These are phyloP conservation scores for Auricularia sp. DNA, from an alignment of 768 basidiomycete species.

Conservation along the genomic window DNA sequence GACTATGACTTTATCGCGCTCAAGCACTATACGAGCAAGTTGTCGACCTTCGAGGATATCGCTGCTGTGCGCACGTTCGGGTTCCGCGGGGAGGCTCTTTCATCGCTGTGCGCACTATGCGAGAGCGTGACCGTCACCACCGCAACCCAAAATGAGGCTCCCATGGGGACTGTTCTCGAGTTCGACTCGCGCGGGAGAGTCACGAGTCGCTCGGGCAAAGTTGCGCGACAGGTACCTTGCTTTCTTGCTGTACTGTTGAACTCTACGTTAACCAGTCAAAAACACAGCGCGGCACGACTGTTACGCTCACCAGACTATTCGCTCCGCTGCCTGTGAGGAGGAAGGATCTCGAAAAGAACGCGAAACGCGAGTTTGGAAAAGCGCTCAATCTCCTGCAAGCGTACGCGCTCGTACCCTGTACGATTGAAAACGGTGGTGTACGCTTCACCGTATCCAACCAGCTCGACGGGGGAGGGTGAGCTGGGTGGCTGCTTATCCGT, in stretches of 20 bases:
- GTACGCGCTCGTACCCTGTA: slow-evolving; percentile 82
- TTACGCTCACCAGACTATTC: slow-evolving; percentile 64
- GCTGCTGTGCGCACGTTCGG: slow-evolving; percentile 73
- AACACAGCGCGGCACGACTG: slow-evolving; percentile 75
- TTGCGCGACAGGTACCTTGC: slow-evolving; percentile 66
- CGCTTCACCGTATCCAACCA: slow-evolving; percentile 67
- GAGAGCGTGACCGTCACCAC: slow-evolving; percentile 65
- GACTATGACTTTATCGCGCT: slow-evolving; percentile 80
- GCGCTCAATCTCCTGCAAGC: slow-evolving; percentile 73
- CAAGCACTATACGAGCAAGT: slow-evolving; percentile 92
- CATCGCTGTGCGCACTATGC: slow-evolving; percentile 80
- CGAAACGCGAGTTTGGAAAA: slow-evolving; percentile 83
- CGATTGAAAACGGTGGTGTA: slow-evolving; percentile 46
- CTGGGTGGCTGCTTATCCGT: slow-evolving; percentile 6
- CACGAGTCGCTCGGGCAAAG: slow-evolving; percentile 39
- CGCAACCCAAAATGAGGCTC: slow-evolving; percentile 56
- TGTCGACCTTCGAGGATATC: slow-evolving; percentile 66
- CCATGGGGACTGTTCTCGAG: slow-evolving; percentile 72
- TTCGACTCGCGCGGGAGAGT: slow-evolving; percentile 59
- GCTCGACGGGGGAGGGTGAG: slow-evolving; percentile 54
- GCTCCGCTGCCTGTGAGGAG: slow-evolving; percentile 77
- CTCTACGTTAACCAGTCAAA: not conserved
- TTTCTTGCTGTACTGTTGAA: not conserved
- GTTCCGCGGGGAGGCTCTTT: slow-evolving; percentile 92
- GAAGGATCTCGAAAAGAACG: slow-evolving; percentile 83